A percentile compares a stretch with the other conserved stretches of the same genome.
These are phyloP conservation scores for Sisymbrium altissimum DNA, from an alignment of 345 rosid genomes.

Conservation along the genomic window DNA sequence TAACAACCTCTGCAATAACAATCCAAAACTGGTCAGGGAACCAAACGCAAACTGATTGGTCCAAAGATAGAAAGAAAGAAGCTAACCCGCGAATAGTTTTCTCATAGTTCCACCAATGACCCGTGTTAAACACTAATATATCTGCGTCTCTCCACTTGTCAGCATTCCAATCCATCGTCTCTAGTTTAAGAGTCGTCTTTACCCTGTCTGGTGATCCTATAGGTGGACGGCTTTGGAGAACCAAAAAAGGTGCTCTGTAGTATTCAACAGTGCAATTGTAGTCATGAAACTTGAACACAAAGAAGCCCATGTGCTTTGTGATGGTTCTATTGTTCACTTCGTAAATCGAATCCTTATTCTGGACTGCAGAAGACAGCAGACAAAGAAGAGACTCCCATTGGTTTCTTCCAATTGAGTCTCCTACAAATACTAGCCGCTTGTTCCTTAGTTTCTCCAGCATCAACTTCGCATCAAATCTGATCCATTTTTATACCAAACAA, in stretches of 20 bases:
- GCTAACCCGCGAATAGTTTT: slow-evolving; percentile 84
- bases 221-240: slow-evolving; percentile 78
- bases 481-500: neutral
- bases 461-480: slow-evolving; percentile 68
- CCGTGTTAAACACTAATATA: slow-evolving; percentile 74
- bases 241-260: slow-evolving; percentile 86
- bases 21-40: neutral
- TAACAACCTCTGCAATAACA: slow-evolving; percentile 68
- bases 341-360: slow-evolving; percentile 52
- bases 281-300: slow-evolving; percentile 71
- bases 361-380: slow-evolving; percentile 65
- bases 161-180: slow-evolving; percentile 79
- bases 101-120: slow-evolving; percentile 98
- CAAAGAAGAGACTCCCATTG: slow-evolving; percentile 93
- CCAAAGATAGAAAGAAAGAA: neutral
- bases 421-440: slow-evolving; percentile 81
- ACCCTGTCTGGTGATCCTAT: slow-evolving; percentile 48
- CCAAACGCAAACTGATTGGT: neutral
- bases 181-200: slow-evolving; percentile 72
- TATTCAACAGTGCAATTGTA: slow-evolving; percentile 89
- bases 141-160: slow-evolving; percentile 77
- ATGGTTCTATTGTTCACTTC: slow-evolving; percentile 88
- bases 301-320: slow-evolving; percentile 81
- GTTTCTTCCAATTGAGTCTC: slow-evolving; percentile 94
- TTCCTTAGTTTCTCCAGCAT: slow-evolving; percentile 77